Evolutionary conservation across 441 rosid species (phyloP), one percentile per base, ranked within the genome.

Genomic region (Isatis lusitanica): DNA sequence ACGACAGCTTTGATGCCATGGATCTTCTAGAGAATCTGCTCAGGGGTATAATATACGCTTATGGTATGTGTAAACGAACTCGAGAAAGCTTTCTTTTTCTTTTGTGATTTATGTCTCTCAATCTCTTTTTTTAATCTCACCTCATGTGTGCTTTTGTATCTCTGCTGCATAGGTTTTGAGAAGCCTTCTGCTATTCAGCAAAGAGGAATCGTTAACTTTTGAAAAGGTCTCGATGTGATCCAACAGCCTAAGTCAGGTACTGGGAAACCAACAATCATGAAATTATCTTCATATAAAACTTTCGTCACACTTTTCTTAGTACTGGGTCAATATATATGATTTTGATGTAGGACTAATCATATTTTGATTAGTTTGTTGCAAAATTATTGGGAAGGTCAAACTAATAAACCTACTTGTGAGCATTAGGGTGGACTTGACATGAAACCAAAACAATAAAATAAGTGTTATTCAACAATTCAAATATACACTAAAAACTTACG

Each of bases 31-130:
- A 82, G 74, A 84, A 82, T 40, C 87, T 81, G 28, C 77, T 77
- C 55, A 79, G 87, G 78, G 85, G 87, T 71, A 77, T 84, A 39
- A 77, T 84, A 39, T 79, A 81, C 16, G 85, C 87, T 0, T 78
- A 82, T 61, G 83, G 83, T 84, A 79, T 1, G 79, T 35, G 16
- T 9, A 9, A 1, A 16, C 12, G 7, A 13, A 26, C 30, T 18
- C 3, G 4, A 55, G 9, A 8, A 55, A 60, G 28, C 31, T 43
- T 6, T 53, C 24, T 42, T 47, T 53, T 65, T 5, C 13, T 51
- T 52, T 46, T 38, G 40, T 60, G 31, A 13, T 57, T 50, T 35
- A 9, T 39, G 5, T 42, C 35, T 24, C 10, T 24, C 38, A 1
- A 1, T 9, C 33, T 21, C 24, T 12, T 6, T 46, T 59, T 21